Conservation (phyloP, 148 eudicot species). For the Persicaria tinctoria region DNA sequence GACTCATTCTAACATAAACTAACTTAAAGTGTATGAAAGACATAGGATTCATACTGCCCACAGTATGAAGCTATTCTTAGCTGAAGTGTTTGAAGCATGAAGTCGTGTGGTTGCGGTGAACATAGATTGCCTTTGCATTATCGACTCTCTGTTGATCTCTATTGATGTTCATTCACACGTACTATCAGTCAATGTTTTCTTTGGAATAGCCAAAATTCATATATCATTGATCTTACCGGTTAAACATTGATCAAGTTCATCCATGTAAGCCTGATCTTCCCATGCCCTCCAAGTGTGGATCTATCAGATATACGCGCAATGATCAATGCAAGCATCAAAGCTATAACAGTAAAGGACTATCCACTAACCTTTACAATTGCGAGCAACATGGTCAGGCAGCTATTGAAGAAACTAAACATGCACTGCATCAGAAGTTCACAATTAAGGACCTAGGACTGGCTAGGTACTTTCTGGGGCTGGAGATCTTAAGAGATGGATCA, state of each 20-base stretch:
- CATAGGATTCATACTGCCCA: constrained; percentile 58
- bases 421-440: too few species aligned
- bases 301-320: constrained; percentile 28
- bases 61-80: constrained; percentile 45
- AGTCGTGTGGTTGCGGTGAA: constrained; percentile 34
- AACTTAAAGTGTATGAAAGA: too few species aligned
- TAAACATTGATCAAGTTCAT: constrained; percentile 41
- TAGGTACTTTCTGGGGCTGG: too few species aligned
- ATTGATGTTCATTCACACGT: constrained; percentile 16
- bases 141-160: constrained; percentile 72
- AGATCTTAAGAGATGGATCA: too few species aligned
- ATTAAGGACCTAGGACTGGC: too few species aligned
- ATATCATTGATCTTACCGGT: constrained; percentile 28
- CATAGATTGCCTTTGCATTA: constrained; percentile 70
- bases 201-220: neutral
- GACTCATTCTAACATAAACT: too few species aligned
- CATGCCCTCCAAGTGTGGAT: constrained; percentile 83
- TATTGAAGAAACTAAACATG: too few species aligned
- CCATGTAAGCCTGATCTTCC: constrained; percentile 86
- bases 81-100: constrained; percentile 51
- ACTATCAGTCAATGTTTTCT: neutral
- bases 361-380: constrained; percentile 78
- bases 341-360: neutral
- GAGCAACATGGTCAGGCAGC: constrained; percentile 97
- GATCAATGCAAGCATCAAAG: neutral